These are phyloP conservation scores for Salvia hispanica DNA, from an alignment of 257 asterid genomes.

Conservation along the genomic window DNA sequence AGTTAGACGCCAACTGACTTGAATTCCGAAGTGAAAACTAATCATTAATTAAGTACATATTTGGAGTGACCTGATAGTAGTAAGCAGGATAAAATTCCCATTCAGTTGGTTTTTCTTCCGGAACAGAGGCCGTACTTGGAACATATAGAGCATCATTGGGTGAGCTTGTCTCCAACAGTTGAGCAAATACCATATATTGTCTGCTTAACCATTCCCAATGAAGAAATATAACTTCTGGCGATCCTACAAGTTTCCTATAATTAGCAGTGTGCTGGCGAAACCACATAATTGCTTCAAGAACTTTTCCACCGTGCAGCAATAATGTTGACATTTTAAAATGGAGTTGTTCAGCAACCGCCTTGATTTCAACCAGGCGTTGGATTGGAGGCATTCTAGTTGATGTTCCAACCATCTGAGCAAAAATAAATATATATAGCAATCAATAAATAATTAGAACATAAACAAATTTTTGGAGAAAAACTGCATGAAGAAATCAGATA, in stretches of 20 bases:
- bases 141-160: constrained; percentile 42
- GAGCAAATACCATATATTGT: constrained; percentile 86
- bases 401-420: constrained; percentile 74
- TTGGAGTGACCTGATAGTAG: constrained; percentile 72
- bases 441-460: constrained; percentile 9
- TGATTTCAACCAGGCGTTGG: constrained; percentile 86
- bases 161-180: constrained; percentile 85
- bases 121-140: constrained; percentile 49
- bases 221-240: constrained; percentile 72
- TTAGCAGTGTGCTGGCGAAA: constrained; percentile 73
- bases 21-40: constrained; percentile 19
- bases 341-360: constrained; percentile 81
- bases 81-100: constrained; percentile 87
- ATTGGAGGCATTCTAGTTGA: constrained; percentile 93
- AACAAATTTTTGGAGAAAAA: not conserved
- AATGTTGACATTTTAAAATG: constrained; percentile 86
- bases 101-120: constrained; percentile 75
- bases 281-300: constrained; percentile 82
- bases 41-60: constrained; percentile 6
- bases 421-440: not conserved
- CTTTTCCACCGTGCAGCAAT: constrained; percentile 89
- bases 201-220: constrained; percentile 99
- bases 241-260: constrained; percentile 74
- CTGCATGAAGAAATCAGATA: not conserved
- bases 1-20: constrained; percentile 16